These are phyloP conservation scores for Camellia sinensis DNA, from an alignment of 148 eudicot genomes.

Conservation along the genomic window DNA sequence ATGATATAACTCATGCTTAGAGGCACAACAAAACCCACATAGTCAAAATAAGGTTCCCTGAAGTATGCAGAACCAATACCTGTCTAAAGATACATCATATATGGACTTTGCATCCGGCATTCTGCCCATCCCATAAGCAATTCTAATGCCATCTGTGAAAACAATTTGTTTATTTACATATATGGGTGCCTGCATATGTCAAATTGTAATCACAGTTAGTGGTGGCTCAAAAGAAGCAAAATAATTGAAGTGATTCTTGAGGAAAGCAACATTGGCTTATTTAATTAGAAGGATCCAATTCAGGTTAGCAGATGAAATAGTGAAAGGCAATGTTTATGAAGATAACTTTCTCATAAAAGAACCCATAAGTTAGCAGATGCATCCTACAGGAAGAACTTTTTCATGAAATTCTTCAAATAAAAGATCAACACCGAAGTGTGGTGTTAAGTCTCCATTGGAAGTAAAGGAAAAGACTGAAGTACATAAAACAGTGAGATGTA, in stretches of 20 bases:
- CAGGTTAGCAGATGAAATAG: neutral
- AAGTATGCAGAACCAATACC: slow-evolving; percentile 32
- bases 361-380: neutral
- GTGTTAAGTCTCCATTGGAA: neutral
- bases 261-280: neutral
- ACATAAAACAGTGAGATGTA: neutral
- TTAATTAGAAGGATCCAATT: too few species aligned
- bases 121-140: slow-evolving; percentile 47
- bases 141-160: slow-evolving; percentile 59
- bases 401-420: neutral
- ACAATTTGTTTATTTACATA: slow-evolving; percentile 67
- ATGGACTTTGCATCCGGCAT: slow-evolving; percentile 35
- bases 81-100: slow-evolving; percentile 71
- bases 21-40: slow-evolving; percentile 6
- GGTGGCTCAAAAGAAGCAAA: neutral
- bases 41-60: neutral
- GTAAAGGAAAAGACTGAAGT: neutral
- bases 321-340: neutral
- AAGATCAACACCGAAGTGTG: neutral
- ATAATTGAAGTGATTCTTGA: neutral
- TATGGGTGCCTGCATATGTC: slow-evolving; percentile 59
- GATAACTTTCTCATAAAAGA: neutral
- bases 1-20: slow-evolving; percentile 9
- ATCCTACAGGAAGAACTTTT: neutral
- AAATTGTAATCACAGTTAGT: slow-evolving; percentile 4